A percentile compares a stretch with the other conserved stretches of the same genome.
Conservation (phyloP, 2,329 filamentous ascomycete species). For the Xylaria sp. region DNA sequence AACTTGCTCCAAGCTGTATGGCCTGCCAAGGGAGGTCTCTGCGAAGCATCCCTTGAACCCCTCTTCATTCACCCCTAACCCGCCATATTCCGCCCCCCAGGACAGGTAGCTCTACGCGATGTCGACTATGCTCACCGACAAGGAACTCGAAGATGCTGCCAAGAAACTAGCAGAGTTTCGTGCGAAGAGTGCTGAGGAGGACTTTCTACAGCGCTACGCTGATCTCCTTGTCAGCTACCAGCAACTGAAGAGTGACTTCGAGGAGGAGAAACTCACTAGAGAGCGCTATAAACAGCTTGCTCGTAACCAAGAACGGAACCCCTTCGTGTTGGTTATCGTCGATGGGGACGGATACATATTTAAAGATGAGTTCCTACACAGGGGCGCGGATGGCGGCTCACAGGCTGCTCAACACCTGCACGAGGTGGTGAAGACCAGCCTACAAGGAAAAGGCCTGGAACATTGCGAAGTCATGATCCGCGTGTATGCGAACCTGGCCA, state of each 20-base stretch:
- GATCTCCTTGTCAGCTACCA: conserved; percentile 65
- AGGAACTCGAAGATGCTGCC: conserved; percentile 46
- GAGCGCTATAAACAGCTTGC: conserved; percentile 67
- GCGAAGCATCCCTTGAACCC: not conserved
- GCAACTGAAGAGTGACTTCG: conserved; percentile 66
- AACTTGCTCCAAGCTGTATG: not conserved
- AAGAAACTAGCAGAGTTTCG: conserved; percentile 50
- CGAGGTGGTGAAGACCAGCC: conserved; percentile 60
- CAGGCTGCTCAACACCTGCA: conserved; percentile 65
- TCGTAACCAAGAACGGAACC: conserved; percentile 61
- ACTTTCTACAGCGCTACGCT: conserved; percentile 51
- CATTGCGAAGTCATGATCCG: conserved; percentile 65
- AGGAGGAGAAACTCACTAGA: conserved; percentile 64
- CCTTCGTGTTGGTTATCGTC: conserved; percentile 70
- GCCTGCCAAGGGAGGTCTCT: conserved; percentile 1
- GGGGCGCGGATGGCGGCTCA: conserved; percentile 64
- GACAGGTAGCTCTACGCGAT: not conserved
- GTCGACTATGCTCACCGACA: conserved; percentile 45
- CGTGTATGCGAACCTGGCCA: conserved; percentile 66
- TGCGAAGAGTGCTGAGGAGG: conserved; percentile 43
- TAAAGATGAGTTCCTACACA: conserved; percentile 60
- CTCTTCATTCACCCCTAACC: conserved; percentile 4
- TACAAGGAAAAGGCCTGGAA: conserved; percentile 60
- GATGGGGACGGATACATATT: conserved; percentile 72
- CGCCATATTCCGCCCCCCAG: not conserved